Percentiles rank a stretch among this genome's conserved stretches.
Evolutionary conservation across 768 basidiomycete species (phyloP).

Genomic region (Termitomyces heimii): DNA sequence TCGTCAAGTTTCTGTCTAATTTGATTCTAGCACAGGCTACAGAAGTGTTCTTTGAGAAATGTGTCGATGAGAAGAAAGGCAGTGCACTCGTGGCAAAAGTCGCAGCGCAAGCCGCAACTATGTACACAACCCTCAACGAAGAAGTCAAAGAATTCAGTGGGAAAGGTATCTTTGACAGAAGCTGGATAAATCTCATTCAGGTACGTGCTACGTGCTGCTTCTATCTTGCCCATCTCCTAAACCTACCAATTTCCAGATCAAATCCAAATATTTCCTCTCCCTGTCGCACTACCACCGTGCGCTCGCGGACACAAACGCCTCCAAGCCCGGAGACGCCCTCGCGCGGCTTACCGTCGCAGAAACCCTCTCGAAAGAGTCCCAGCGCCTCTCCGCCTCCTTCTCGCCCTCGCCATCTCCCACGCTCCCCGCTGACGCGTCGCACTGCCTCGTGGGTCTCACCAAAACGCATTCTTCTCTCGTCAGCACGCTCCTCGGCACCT

Average conservation of each 20-base stretch:
- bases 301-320: constrained; percentile 65
- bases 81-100: constrained; percentile 77
- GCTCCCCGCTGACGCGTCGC: constrained; percentile 80
- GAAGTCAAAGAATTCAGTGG: constrained; percentile 97
- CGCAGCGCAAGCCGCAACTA: constrained; percentile 70
- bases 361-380: constrained; percentile 76
- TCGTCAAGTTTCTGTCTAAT: constrained; percentile 88
- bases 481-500: neutral
- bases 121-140: constrained; percentile 81
- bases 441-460: constrained; percentile 74
- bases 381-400: constrained; percentile 63
- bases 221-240: neutral
- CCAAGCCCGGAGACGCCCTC: constrained; percentile 84
- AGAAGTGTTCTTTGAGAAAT: constrained; percentile 95
- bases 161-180: constrained; percentile 91
- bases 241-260: constrained; percentile 48
- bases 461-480: constrained; percentile 79
- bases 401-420: constrained; percentile 64
- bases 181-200: constrained; percentile 87
- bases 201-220: constrained; percentile 38
- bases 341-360: constrained; percentile 76
- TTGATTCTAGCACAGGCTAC: constrained; percentile 90
- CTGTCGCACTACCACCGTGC: constrained; percentile 85
- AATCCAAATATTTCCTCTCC: constrained; percentile 85
- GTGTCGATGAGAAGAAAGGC: constrained; percentile 87